Conservation (phyloP, 2,329 filamentous ascomycete species). For the Hypoxylon sp. region DNA sequence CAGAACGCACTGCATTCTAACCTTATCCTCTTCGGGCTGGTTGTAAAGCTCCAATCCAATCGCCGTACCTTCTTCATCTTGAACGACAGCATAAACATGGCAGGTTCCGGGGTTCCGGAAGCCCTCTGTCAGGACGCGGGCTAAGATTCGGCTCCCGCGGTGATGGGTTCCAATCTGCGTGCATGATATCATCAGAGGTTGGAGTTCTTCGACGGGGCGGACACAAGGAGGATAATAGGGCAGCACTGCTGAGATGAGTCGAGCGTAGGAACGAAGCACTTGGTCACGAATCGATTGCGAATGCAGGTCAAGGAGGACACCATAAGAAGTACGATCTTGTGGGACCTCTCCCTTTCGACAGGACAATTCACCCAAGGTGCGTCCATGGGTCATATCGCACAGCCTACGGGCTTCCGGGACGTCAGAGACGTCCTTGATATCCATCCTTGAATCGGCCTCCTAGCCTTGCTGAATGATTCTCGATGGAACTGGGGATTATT, state of each 20-base stretch:
- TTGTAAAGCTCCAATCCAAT: slow-evolving; percentile 57
- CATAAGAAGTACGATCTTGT: too few species aligned
- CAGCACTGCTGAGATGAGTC: neutral
- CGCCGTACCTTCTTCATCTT: slow-evolving; percentile 44
- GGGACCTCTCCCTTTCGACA: too few species aligned
- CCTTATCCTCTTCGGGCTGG: slow-evolving; percentile 54
- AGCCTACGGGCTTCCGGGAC: too few species aligned
- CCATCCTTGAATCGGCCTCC: neutral
- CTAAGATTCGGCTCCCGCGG: neutral
- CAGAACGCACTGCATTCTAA: slow-evolving; percentile 54
- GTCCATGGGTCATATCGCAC: too few species aligned
- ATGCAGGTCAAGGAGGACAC: too few species aligned
- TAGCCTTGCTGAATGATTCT: neutral
- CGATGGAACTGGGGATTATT: neutral
- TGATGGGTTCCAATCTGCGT: neutral
- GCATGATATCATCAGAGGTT: neutral
- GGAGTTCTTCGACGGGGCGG: neutral
- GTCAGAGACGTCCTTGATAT: neutral
- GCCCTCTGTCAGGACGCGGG: neutral
- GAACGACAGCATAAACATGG: neutral
- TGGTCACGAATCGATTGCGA: neutral
- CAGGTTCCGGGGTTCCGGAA: too few species aligned
- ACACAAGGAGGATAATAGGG: neutral
- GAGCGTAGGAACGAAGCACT: neutral
- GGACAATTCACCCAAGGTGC: too few species aligned